Evolutionary conservation across 805 yeast species (phyloP).

Genomic region (Candida yuanshanica): DNA sequence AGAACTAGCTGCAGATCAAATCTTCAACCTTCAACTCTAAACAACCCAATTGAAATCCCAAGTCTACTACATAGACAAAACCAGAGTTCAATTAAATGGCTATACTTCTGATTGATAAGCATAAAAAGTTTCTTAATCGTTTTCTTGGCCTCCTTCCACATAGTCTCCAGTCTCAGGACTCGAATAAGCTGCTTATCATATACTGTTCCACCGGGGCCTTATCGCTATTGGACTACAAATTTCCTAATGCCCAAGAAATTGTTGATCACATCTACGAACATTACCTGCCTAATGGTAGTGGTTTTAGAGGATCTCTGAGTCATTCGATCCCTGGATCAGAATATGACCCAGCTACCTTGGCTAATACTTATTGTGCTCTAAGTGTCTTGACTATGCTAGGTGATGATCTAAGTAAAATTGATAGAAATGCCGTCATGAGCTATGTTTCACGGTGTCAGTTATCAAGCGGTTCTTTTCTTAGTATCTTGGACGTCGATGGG

Average conservation of each 20-base stretch:
- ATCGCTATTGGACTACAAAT: slow-evolving; percentile 22
- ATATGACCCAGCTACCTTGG: slow-evolving; percentile 60
- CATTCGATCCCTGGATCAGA: slow-evolving; percentile 28
- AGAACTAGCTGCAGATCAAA: too few relatives aligned
- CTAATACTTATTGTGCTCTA: slow-evolving; percentile 75
- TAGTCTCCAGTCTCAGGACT: slow-evolving; percentile 55
- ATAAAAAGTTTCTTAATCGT: slow-evolving; percentile 40
- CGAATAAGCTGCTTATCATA: slow-evolving; percentile 62
- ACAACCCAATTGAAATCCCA: too few relatives aligned
- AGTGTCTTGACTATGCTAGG: slow-evolving; percentile 47
- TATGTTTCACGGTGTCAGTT: slow-evolving; percentile 61
- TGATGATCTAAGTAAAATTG: slow-evolving; percentile 35
- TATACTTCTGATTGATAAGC: slow-evolving; percentile 16
- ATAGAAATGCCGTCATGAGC: slow-evolving; percentile 37
- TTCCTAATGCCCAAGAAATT: slow-evolving; percentile 27
- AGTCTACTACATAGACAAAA: too few relatives aligned
- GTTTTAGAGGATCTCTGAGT: slow-evolving; percentile 55
- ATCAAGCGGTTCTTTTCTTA: slow-evolving; percentile 51
- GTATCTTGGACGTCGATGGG: slow-evolving; percentile 30
- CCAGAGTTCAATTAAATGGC: too few relatives aligned
- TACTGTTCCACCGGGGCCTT: slow-evolving; percentile 63
- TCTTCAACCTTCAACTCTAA: too few relatives aligned
- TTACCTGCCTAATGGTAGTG: slow-evolving; percentile 33
- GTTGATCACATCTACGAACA: slow-evolving; percentile 43
- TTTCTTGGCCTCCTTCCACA: slow-evolving; percentile 51